phyloP scores from a whole-genome alignment of 495 filamentous ascomycete genomes.

The Penicillium fimorum region DNA sequence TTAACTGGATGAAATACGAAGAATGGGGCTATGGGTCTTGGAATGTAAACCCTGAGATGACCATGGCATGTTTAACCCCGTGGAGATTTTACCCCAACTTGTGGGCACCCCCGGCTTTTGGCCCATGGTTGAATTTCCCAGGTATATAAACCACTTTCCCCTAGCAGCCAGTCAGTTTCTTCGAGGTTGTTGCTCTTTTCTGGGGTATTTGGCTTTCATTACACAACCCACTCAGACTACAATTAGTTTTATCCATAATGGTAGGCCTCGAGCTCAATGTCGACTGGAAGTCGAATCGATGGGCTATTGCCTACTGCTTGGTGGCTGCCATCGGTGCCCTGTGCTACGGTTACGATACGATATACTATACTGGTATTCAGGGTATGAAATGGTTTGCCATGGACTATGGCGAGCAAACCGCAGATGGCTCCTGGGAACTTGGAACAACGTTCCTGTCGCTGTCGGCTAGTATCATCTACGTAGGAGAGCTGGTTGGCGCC shows the following conservation, averaged over 20 bases:
- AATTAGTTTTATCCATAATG: constrained; percentile 1
- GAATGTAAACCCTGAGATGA: neutral
- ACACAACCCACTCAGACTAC: too few relatives aligned
- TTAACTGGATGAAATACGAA: neutral
- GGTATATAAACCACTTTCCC: neutral
- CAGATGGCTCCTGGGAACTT: constrained; percentile 17
- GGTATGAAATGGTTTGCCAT: constrained; percentile 25
- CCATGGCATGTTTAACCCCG: neutral
- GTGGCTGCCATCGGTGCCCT: constrained; percentile 29
- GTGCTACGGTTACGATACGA: constrained; percentile 31
- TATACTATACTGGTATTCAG: constrained; percentile 31
- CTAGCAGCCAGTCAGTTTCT: neutral
- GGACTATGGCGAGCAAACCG: constrained; percentile 22
- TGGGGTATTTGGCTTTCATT: neutral
- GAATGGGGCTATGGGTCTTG: neutral
- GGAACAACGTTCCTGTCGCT: constrained; percentile 24
- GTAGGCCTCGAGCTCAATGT: constrained; percentile 17
- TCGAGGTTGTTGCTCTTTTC: too few relatives aligned
- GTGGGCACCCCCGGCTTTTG: neutral
- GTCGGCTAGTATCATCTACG: constrained; percentile 28
- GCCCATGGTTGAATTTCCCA: neutral
- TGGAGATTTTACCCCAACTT: constrained; percentile 6
- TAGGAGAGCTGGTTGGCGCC: constrained; percentile 28
- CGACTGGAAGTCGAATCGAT: constrained; percentile 25
- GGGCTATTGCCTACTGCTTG: constrained; percentile 27